Evolutionary conservation across 2,329 filamentous ascomycete species (phyloP), one percentile per base, ranked within the genome.

Genomic region (Camillea tinctor): DNA sequence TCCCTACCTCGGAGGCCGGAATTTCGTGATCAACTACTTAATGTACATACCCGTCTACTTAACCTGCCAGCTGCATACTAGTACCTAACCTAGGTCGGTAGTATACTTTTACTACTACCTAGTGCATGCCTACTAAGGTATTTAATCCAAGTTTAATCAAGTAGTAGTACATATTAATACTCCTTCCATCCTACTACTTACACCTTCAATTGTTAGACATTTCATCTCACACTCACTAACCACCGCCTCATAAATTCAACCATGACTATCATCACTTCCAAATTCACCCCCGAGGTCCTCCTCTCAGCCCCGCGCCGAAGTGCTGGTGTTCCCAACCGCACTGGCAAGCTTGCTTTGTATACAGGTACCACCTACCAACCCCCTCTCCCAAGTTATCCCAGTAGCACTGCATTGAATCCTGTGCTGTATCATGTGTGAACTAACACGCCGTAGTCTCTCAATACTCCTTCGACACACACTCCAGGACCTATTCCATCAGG

Each of bases 391-490:
- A 13, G 51, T 49, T 13, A 48, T 40, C 19, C 26, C 8, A 30
- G 26, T 30, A 11, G 26, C 26, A 30, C 11, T 44, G 36, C 5
- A 44, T 3, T 44, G 17, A 2, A 44, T 44, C 36, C 26, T 13
- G 23, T 55, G 9, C 49, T n/a, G 13, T 15, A 24, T n/a, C 36
- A 21, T 13, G 23, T 19, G 77, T 73, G 71, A 73, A 63, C 69
- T 79, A 30, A 64, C 58, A 19, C 23, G 17, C 52, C 57, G 9
- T 72, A 88, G 80, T 87, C 17, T 91, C 89, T 0, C 86, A 88
- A 1, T 97, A 96, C 74, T 93, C 87, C 4, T 97, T 97, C 74
- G 81, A 89, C 48, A 82, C 85, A 0, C 92, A 96, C 72, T 81
- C 81, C 52, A 89, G 88, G 71, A 84, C 82, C 4, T 82, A 80